These are phyloP conservation scores for Boletus eberwhitei DNA, from an alignment of 768 basidiomycete genomes.

Conservation along the genomic window DNA sequence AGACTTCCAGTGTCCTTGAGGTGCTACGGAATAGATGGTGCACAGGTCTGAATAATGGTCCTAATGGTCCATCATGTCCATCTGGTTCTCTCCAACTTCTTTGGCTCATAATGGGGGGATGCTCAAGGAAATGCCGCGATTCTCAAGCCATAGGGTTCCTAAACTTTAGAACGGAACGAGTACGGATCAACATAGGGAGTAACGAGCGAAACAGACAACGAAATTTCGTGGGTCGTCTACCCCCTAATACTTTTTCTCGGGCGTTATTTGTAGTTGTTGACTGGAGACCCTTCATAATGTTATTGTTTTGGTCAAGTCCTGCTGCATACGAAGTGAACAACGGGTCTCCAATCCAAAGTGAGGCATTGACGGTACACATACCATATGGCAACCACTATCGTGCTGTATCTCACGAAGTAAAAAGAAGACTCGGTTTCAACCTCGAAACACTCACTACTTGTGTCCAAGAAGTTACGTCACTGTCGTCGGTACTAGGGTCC, in stretches of 20 bases:
- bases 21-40: too few species aligned
- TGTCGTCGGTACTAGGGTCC: neutral
- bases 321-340: neutral
- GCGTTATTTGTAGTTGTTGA: too few species aligned
- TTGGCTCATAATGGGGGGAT: neutral
- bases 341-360: neutral
- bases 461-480: neutral
- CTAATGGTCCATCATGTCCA: too few species aligned
- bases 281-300: neutral
- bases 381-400: constrained; percentile 8
- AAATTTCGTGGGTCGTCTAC: neutral
- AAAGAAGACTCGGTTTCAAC: neutral
- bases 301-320: constrained; percentile 13
- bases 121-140: neutral
- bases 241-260: too few species aligned
- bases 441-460: constrained; percentile 18
- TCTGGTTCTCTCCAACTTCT: too few species aligned
- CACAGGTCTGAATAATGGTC: too few species aligned
- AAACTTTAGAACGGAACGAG: too few species aligned
- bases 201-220: neutral
- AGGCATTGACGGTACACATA: neutral
- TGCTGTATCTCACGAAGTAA: constrained; percentile 6
- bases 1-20: neutral
- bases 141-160: neutral
- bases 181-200: too few species aligned